These are phyloP conservation scores for Diplodia scrobiculata DNA, from an alignment of 2,329 filamentous ascomycete species.

Conservation along the genomic window DNA sequence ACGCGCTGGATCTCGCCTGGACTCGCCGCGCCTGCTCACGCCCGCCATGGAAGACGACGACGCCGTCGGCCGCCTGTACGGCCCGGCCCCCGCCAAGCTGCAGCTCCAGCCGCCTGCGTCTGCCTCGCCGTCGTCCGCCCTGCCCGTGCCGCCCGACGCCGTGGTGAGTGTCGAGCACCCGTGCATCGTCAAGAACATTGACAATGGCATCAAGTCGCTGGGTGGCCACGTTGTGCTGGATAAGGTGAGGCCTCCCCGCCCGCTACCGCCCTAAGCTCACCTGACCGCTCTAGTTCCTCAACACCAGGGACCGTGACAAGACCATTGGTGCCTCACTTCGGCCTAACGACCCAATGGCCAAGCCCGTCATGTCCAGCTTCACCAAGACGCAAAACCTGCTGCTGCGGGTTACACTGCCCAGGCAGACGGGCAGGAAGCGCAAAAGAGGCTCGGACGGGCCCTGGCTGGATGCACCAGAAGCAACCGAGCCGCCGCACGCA, in stretches of 20 bases:
- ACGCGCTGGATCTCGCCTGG: not conserved
- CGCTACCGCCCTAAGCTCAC: not conserved
- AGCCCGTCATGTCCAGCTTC: slow-evolving; percentile 75
- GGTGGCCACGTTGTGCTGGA: slow-evolving; percentile 59
- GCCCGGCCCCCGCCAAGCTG: not conserved
- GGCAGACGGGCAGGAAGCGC: slow-evolving; percentile 79
- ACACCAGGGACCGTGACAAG: slow-evolving; percentile 35
- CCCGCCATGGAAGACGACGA: slow-evolving; percentile 21
- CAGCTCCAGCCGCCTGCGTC: not conserved
- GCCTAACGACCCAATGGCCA: slow-evolving; percentile 75
- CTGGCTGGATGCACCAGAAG: slow-evolving; percentile 47
- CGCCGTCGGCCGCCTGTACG: slow-evolving; percentile 22
- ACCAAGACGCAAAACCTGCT: slow-evolving; percentile 79
- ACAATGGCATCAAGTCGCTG: slow-evolving; percentile 65
- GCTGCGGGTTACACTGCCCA: slow-evolving; percentile 83
- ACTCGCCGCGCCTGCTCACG: not conserved
- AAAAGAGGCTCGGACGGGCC: slow-evolving; percentile 74
- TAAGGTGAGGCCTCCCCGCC: slow-evolving; percentile 48
- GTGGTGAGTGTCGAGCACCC: slow-evolving; percentile 68
- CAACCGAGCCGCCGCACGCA: slow-evolving; percentile 24
- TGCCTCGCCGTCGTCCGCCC: slow-evolving; percentile 45
- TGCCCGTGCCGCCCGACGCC: slow-evolving; percentile 54
- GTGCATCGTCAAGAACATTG: slow-evolving; percentile 64
- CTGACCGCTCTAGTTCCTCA: slow-evolving; percentile 29
- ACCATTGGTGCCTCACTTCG: slow-evolving; percentile 72